Percentiles rank a stretch among this genome's conserved stretches.
These are phyloP conservation scores for Torrubiellomyces zombiae DNA, from an alignment of 2,329 filamentous ascomycete species.

Conservation along the genomic window DNA sequence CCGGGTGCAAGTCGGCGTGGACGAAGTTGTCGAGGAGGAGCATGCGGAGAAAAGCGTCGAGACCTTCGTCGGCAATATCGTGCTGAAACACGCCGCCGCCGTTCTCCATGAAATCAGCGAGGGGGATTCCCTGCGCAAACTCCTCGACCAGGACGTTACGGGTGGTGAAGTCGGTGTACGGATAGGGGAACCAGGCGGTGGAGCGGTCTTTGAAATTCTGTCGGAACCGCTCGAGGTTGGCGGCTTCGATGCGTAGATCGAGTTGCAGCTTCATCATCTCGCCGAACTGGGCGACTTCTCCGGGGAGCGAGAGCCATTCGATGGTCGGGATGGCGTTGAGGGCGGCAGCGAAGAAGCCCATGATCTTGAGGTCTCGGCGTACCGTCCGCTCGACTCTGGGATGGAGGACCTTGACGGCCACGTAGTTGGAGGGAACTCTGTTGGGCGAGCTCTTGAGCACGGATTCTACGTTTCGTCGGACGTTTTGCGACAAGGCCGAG, in stretches of 20 bases:
- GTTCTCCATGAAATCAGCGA: constrained; percentile 78
- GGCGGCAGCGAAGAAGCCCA: constrained; percentile 73
- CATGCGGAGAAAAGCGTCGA: constrained; percentile 95
- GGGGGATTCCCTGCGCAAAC: constrained; percentile 83
- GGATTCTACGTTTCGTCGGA: constrained; percentile 68
- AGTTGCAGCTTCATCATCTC: constrained; percentile 99
- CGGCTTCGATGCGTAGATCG: constrained; percentile 84
- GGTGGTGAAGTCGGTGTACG: constrained; percentile 83
- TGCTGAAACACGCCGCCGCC: constrained; percentile 86
- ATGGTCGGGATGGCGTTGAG: constrained; percentile 86
- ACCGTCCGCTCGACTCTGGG: constrained; percentile 81
- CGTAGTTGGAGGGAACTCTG: constrained; percentile 75
- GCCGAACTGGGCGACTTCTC: constrained; percentile 85
- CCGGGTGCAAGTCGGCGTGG: constrained; percentile 88
- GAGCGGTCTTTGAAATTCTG: constrained; percentile 77
- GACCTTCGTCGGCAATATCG: constrained; percentile 85
- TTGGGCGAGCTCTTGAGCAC: constrained; percentile 76
- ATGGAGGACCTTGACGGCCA: constrained; percentile 91
- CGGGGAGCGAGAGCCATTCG: constrained; percentile 90
- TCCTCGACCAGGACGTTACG: constrained; percentile 88
- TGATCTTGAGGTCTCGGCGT: constrained; percentile 80
- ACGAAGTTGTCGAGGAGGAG: constrained; percentile 94
- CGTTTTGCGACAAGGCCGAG: constrained; percentile 44
- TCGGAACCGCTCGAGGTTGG: constrained; percentile 77
- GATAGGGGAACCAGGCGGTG: constrained; percentile 93